Evolutionary conservation across 495 filamentous ascomycete species (phyloP), one percentile per base, ranked within the genome.

Genomic region (Aeminium ludgeri): DNA sequence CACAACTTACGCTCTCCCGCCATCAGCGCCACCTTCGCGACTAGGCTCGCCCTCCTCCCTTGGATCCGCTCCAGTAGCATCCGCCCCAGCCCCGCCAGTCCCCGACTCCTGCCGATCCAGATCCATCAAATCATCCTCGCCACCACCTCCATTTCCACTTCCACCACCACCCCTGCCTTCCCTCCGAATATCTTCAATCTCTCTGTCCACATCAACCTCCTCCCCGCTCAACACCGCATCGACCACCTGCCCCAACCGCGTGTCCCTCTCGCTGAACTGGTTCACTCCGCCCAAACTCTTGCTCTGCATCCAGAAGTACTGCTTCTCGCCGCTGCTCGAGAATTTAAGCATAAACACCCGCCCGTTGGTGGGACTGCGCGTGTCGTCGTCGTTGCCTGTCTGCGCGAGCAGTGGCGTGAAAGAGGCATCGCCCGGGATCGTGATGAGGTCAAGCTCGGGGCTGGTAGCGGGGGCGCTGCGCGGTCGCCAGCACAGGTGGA

Each of bases 301-400:
- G 5, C 79, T 83, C 62, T 99, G 91, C 45, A 99, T 66, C 84
- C 86, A 99, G 68, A 94, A 99, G 20, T 96, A 69, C 57, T 96
- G 73, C 38, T 86, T 75, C 60, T 84, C 74, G 27, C 84, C 89
- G 44, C 81, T 87, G n/a, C 86, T 94, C 20, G 70, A 69, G 64
- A 99, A 99, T 59, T 92, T 95, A 56, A 99, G 71, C 39, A 82
- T 75, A 59, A 86, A 95, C 54, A 99, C 77, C 40, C 91, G 80
- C 52, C 84, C 91, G 52, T 86, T 85, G 10, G 84, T 91, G 28
- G 72, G 70, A 1, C 63, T 63, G 45, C 72, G 69, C 42, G 73
- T 65, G 23, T 72, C 65, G 12, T 65, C 53, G 3, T 25, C 23
- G 35, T 62, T 55, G 23, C 34, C 42, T 2, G 55, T 43, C 18